phyloP scores from a whole-genome alignment of 768 basidiomycete species.

The Mycena vitilis region DNA sequence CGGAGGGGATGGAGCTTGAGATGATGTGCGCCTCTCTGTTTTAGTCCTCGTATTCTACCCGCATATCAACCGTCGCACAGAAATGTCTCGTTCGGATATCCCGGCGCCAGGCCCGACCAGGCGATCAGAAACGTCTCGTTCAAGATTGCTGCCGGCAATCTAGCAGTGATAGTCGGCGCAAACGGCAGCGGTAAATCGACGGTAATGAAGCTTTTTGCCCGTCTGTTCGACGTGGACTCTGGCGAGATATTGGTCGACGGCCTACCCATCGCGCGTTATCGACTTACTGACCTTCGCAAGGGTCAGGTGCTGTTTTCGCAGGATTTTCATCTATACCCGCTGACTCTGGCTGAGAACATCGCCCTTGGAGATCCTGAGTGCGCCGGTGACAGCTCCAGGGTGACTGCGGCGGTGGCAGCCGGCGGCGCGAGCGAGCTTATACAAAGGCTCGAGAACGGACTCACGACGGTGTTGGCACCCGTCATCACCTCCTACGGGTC shows the following conservation, averaged over 20 bases:
- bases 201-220: slow-evolving; percentile 46
- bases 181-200: slow-evolving; percentile 51
- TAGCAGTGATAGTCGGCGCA: slow-evolving; percentile 49
- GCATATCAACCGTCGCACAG: slow-evolving; percentile 35
- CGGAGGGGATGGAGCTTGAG: slow-evolving; percentile 28
- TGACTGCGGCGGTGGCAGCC: slow-evolving; percentile 6
- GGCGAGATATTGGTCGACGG: slow-evolving; percentile 49
- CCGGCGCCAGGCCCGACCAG: slow-evolving; percentile 34
- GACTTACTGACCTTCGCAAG: slow-evolving; percentile 42
- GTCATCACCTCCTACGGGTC: slow-evolving; percentile 1
- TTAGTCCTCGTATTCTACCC: not conserved
- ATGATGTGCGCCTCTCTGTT: slow-evolving; percentile 4
- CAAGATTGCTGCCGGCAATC: slow-evolving; percentile 41
- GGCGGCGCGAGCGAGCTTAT: slow-evolving; percentile 21
- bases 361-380: slow-evolving; percentile 41
- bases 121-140: slow-evolving; percentile 43
- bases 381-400: slow-evolving; percentile 4
- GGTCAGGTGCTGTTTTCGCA: slow-evolving; percentile 51
- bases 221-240: slow-evolving; percentile 43
- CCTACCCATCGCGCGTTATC: slow-evolving; percentile 43
- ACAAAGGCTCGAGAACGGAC: slow-evolving; percentile 11
- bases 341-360: slow-evolving; percentile 53
- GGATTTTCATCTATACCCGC: slow-evolving; percentile 48
- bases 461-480: slow-evolving; percentile 2
- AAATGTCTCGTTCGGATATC: slow-evolving; percentile 52